Evolutionary conservation across 129 eudicot species (phyloP), one percentile per base, ranked within the genome.

Genomic region (Tanacetum coccineum): DNA sequence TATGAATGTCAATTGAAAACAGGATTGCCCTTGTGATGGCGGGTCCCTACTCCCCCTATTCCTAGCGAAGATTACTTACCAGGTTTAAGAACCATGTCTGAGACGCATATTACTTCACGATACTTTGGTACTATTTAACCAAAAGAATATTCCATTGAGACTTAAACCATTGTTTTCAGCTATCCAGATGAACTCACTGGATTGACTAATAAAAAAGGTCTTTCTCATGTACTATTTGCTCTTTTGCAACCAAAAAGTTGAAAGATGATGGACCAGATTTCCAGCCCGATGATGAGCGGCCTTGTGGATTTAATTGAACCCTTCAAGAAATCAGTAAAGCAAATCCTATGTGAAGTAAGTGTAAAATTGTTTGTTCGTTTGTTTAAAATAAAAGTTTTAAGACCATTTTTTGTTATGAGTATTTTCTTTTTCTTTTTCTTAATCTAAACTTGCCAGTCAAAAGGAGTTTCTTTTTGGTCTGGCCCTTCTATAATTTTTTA

Each of bases 281-380:
- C 64, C 74, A 80, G 46, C 69, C 72, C 52, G 88, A 87, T 26
- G 79, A 74, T 42, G 80, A 75, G 15, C 71, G n/a, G 64, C 4
- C 82, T 15, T 64, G 45, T 86, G 46, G 96, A 94, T 70, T 81
- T 89, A 78, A 87, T 89, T 66, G 75, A 76, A 72, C 99, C 95
- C n/a, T 87, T 93, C 72, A 83, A 84, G 80, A 89, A 81, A 74
- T 89, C 99, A 20, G 82, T 93, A 46, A 89, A 77, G 76, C 96
- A 93, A 76, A 87, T 89, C 20, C 46, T 78, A 64, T 93, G 97
- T 48, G 95, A 89, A 75, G 96, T 84, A 74, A 77, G 73, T 71
- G 14, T 14, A 51, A 45, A 51, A 39, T 12, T 68, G 39, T 74
- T 46, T 64, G 13, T 28, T 15, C 2, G 42, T 9, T 55, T 74